phyloP scores from a whole-genome alignment of 805 yeast species.

The Vanderwaltozyma verrucispora region DNA sequence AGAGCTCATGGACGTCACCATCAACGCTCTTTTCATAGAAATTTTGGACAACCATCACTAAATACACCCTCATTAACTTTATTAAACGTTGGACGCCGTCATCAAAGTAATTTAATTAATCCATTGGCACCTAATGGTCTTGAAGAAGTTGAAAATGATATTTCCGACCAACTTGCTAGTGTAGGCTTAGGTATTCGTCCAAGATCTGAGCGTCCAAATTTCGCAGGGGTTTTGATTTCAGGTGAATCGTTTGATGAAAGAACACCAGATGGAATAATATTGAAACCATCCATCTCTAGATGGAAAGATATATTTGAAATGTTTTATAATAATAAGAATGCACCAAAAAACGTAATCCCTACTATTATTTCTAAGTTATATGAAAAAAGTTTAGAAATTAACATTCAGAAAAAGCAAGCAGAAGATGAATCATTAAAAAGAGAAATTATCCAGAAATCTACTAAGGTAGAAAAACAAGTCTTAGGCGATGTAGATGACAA shows the following conservation, averaged over 20 bases:
- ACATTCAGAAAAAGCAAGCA: constrained; percentile 7
- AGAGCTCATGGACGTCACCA: constrained; percentile 14
- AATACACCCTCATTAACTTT: constrained; percentile 23
- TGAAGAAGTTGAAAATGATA: constrained; percentile 26
- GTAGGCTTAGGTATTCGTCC: constrained; percentile 19
- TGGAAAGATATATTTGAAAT: constrained; percentile 53
- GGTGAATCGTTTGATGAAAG: constrained; percentile 27
- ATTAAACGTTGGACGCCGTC: constrained; percentile 19
- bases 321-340: constrained; percentile 37
- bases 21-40: constrained; percentile 14
- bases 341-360: constrained; percentile 31
- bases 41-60: constrained; percentile 11
- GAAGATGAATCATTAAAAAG: constrained; percentile 6
- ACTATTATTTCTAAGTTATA: constrained; percentile 38
- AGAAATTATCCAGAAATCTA: background rate
- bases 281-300: constrained; percentile 47
- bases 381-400: constrained; percentile 32
- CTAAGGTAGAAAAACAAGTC: background rate
- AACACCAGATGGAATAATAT: constrained; percentile 22
- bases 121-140: constrained; percentile 27
- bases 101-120: constrained; percentile 23
- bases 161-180: constrained; percentile 18
- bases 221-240: constrained; percentile 23
- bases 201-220: constrained; percentile 19
- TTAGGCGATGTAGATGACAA: background rate